Evolutionary conservation across 140 eudicot species (phyloP), one percentile per base, ranked within the genome.

Genomic region (Stevia rebaudiana): DNA sequence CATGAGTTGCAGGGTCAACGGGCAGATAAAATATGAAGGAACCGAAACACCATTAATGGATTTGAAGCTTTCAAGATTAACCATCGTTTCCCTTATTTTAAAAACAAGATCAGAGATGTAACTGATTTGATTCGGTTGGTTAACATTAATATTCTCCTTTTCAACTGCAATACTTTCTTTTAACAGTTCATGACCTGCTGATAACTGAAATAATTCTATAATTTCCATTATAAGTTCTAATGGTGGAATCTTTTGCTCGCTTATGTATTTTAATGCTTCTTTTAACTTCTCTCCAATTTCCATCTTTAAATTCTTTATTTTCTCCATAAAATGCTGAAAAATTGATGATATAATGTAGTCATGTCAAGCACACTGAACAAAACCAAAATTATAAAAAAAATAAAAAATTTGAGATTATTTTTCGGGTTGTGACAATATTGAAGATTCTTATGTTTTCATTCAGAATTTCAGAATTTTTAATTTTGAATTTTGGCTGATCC

Each of bases 21-120:
- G 96, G 73, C 98, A 91, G 39, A 77, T 83, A 76, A 84, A 91
- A 75, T 87, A 82, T 42, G 84, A 72, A 59, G 98, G 98, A 63
- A 87, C 70, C 37, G 76, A 55, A 64, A 83, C 79, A 19, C 92
- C 87, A 23, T 78, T 75, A 12, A 74, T 52, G 56, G 76, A 13
- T 63, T 73, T 86, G 31, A 74, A 75, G 43, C 76, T 76, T 63
- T 84, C 96, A 48, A 70, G 70, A 68, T 85, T 76, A 30, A 73
- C 76, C 81, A 81, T 61, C 53, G 69, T 73, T 74, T 81, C 82
- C 18, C 95, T 83, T 65, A 92, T 72, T 48, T 79, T 85, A 22
- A 81, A 74, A 44, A 92, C 43, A 30, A 92, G 84, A 55, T 79
- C 73, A 1, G 78, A 6, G 13, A 65, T 60, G 23, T 53, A 80